A percentile compares a stretch with the other conserved stretches of the same genome.
These are phyloP conservation scores for Anaeramoeba ignava DNA, from an alignment of 78 protist genomes.

Conservation along the genomic window DNA sequence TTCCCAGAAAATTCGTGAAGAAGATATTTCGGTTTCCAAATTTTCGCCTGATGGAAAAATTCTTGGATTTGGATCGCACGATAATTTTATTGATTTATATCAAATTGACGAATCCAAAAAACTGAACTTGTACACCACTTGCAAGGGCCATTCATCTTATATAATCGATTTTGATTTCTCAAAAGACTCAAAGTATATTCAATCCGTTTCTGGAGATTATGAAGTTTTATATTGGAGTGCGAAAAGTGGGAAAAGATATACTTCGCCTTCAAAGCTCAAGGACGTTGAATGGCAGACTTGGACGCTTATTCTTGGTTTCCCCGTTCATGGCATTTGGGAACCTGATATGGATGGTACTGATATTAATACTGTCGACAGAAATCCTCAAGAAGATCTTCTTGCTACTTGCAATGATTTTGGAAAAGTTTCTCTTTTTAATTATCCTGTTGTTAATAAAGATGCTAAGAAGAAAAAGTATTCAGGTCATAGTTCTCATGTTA, in stretches of 20 bases:
- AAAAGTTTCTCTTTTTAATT: not conserved
- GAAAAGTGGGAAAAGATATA: not conserved
- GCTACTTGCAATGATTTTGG: not conserved
- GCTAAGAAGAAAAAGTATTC: not conserved
- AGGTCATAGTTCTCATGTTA: not conserved
- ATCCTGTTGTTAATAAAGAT: not conserved
- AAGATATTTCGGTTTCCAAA: not conserved
- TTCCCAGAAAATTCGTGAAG: not conserved
- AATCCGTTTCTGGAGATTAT: not conserved
- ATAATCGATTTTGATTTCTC: not conserved
- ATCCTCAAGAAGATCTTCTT: not conserved
- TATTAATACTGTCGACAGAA: not conserved
- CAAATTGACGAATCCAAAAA: not conserved
- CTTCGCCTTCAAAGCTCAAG: not conserved
- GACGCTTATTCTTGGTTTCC: not conserved
- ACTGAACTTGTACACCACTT: not conserved
- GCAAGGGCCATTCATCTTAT: not conserved
- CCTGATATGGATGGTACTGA: not conserved
- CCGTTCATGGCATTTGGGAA: not conserved
- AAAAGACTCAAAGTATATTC: not conserved
- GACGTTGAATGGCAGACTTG: not conserved
- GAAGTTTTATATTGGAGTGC: not conserved
- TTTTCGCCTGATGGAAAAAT: not conserved
- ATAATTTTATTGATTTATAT: not conserved
- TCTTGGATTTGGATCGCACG: not conserved